Evolutionary conservation across 2,329 filamentous ascomycete species (phyloP), one percentile per base, ranked within the genome.

Genomic region (Chaetoscypha palmicola): DNA sequence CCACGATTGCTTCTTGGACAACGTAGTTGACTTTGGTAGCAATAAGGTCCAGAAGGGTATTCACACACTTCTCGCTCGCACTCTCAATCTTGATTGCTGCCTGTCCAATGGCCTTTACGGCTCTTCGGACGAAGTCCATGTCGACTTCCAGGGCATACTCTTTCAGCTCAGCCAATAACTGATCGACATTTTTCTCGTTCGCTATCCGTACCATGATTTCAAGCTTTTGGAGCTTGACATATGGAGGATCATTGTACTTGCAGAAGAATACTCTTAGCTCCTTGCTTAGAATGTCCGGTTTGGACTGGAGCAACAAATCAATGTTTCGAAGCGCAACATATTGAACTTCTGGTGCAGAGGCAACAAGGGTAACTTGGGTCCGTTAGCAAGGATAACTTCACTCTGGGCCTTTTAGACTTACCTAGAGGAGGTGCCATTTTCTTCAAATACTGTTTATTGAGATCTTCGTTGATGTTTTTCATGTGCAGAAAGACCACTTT

Each of bases 141-240:
- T 98, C 92, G 24, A 98, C 91, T 70, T 98, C 92, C 56, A 97
- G 73, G 5, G 92, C 92, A 58, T 98, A 98, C 65, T 98, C 92
- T 66, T 95, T 97, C 61, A 98, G 65, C 64, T 98, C 92, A 9
- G 90, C 86, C 12, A 98, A 72, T 20, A 98, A 73, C 62, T 97
- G 92, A 61, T 98, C 92, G 48, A 91, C 91, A 62, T 97, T 98
- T 62, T 83, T 85, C 56, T 96, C 90, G 67, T 96, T 97, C 49
- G 91, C 88, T 80, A 98, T 97, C 65, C 92, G 83, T 37, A 98
- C 91, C 92, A 98, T 97, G 51, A 97, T 97, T 63, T 98, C 92
- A 38, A 98, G 77, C 63, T 98, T 98, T 62, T 95, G 86, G 48
- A 98, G 80, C 66, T 98, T 98, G 58, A 98, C 82, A 63, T 98